phyloP scores from a whole-genome alignment of 305 asterid species.

The Coffea humblotiana region DNA sequence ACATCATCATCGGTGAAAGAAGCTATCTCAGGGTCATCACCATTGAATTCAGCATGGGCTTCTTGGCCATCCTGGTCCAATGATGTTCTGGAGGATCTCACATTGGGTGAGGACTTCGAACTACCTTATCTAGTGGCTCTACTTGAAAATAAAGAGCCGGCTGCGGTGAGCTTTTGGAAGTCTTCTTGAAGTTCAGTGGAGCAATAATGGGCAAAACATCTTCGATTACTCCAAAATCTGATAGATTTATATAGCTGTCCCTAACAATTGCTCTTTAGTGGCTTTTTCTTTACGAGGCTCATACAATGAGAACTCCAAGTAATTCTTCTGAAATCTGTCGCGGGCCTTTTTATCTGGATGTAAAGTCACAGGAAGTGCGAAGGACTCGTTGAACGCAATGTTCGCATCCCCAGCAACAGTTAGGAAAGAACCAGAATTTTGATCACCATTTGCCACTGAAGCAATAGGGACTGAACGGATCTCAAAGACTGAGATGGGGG shows the following conservation, averaged over 20 bases:
- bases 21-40: conserved; percentile 43
- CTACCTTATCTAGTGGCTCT: conserved; percentile 58
- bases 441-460: conserved; percentile 72
- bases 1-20: conserved; percentile 71
- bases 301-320: conserved; percentile 59
- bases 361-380: conserved; percentile 54
- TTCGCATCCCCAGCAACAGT: conserved; percentile 60
- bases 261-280: conserved; percentile 56
- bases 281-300: conserved; percentile 80
- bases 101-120: conserved; percentile 57
- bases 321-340: conserved; percentile 61
- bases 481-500: conserved; percentile 74
- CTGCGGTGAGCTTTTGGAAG: conserved; percentile 40
- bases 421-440: conserved; percentile 60
- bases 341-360: conserved; percentile 41
- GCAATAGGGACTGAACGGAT: conserved; percentile 67
- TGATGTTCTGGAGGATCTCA: conserved; percentile 52
- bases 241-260: conserved; percentile 66
- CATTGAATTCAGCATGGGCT: conserved; percentile 47
- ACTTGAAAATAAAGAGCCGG: conserved; percentile 58
- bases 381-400: conserved; percentile 66
- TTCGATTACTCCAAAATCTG: conserved; percentile 65
- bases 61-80: conserved; percentile 55
- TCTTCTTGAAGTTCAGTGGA: conserved; percentile 69
- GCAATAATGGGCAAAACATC: conserved; percentile 41